Evolutionary conservation across 805 yeast species (phyloP).

Genomic region (Torulaspora gathmanii): DNA sequence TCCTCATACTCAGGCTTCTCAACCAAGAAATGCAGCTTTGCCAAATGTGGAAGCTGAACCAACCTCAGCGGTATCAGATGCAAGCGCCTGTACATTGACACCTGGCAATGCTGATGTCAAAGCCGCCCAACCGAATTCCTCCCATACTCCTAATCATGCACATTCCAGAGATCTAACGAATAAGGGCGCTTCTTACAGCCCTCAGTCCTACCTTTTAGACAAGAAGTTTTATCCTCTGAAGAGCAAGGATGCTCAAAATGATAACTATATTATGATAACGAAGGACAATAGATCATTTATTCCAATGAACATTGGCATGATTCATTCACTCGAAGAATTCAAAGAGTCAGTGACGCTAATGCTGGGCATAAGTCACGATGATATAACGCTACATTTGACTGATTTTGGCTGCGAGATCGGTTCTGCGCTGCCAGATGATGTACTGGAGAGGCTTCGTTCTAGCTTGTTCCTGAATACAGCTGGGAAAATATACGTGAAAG

Average conservation of each 20-base stretch:
- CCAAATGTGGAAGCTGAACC: neutral
- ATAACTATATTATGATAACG: constrained; percentile 51
- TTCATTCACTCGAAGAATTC: constrained; percentile 35
- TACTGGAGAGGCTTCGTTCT: constrained; percentile 38
- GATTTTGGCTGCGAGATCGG: constrained; percentile 64
- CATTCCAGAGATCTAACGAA: neutral
- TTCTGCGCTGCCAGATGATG: constrained; percentile 47
- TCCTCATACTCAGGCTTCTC: neutral
- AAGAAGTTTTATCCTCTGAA: constrained; percentile 38
- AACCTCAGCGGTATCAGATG: constrained; percentile 6
- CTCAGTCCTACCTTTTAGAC: constrained; percentile 28
- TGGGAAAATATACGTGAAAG: constrained; percentile 29
- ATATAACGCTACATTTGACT: constrained; percentile 51
- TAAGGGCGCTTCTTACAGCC: constrained; percentile 4
- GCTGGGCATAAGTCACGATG: constrained; percentile 30
- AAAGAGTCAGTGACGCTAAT: constrained; percentile 40
- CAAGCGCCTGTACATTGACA: constrained; percentile 7
- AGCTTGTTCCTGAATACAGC: constrained; percentile 35
- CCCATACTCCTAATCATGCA: neutral
- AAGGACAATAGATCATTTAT: constrained; percentile 54
- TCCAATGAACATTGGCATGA: constrained; percentile 42
- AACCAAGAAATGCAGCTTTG: neutral
- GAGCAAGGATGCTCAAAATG: constrained; percentile 6
- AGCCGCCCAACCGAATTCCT: constrained; percentile 8
- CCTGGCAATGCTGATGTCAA: constrained; percentile 2